These are phyloP conservation scores for Candida frijolesensis DNA, from an alignment of 1,139 yeast genomes.

Conservation along the genomic window DNA sequence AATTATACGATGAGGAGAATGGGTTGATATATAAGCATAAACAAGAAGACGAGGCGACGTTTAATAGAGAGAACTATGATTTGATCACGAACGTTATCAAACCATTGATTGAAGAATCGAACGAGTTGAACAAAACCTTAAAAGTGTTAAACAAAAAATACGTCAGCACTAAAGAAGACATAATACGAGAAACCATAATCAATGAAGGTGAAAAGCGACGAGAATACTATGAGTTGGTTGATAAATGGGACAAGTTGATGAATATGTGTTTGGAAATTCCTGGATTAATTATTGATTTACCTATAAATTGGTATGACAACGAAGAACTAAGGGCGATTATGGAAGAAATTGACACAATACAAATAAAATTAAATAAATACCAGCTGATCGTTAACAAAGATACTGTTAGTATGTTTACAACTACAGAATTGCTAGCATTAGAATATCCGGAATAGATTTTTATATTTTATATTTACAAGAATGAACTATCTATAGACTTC, in stretches of 20 bases:
- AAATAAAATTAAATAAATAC: conserved; percentile 23
- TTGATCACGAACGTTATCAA: conserved; percentile 14
- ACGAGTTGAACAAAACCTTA: conserved; percentile 19
- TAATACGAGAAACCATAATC: conserved; percentile 6
- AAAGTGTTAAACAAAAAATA: conserved; percentile 15
- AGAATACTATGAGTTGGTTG: conserved; percentile 19
- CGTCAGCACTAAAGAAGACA: conserved; percentile 12
- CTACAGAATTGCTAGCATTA: conserved; percentile 13
- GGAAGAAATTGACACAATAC: conserved; percentile 27
- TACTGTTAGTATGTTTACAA: conserved; percentile 11
- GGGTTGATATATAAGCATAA: conserved; percentile 15
- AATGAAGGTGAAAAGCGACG: conserved; percentile 7
- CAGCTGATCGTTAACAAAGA: conserved; percentile 23
- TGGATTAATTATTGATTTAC: conserved; percentile 32
- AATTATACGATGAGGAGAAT: conserved; percentile 15
- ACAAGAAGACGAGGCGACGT: not conserved
- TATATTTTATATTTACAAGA: conserved; percentile 5
- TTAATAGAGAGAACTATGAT: conserved; percentile 2
- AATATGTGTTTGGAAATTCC: conserved; percentile 35
- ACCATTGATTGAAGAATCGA: conserved; percentile 20
- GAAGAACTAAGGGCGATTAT: conserved; percentile 27
- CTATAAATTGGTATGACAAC: conserved; percentile 41
- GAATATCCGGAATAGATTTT: conserved; percentile 12
- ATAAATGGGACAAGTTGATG: conserved; percentile 27
- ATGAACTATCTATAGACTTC: not conserved